phyloP scores from a whole-genome alignment of 345 rosid genomes.

The Sonneratia alba region DNA sequence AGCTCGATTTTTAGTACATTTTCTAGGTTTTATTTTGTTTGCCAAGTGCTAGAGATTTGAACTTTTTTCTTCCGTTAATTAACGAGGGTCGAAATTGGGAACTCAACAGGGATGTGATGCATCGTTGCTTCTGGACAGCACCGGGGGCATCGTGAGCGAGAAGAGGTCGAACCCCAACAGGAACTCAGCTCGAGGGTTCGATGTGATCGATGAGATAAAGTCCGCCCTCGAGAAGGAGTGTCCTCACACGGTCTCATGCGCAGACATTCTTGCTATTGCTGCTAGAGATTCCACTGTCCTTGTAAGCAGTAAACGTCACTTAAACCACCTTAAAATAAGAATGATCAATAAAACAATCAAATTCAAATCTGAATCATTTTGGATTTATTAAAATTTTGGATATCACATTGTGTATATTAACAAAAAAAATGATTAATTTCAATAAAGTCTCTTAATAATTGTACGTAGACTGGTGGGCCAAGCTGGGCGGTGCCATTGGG shows the following conservation, averaged over 20 bases:
- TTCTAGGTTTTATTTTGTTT: too few species aligned
- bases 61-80: too few species aligned
- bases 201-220: slow-evolving; percentile 73
- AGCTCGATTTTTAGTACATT: too few species aligned
- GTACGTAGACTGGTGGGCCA: slow-evolving; percentile 68
- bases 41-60: too few species aligned
- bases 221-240: slow-evolving; percentile 66
- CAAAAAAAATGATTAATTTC: not conserved
- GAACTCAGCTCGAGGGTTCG: slow-evolving; percentile 73
- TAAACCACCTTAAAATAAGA: not conserved
- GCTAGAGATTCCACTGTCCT: slow-evolving; percentile 93
- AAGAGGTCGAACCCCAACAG: slow-evolving; percentile 69
- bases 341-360: too few species aligned
- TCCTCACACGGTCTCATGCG: slow-evolving; percentile 75
- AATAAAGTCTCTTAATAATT: not conserved
- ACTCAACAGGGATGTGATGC: slow-evolving; percentile 78
- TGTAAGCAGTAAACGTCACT: slow-evolving; percentile 24
- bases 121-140: slow-evolving; percentile 62
- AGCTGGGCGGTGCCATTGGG: slow-evolving; percentile 81
- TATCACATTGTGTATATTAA: too few species aligned
- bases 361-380: too few species aligned
- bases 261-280: slow-evolving; percentile 65
- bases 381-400: too few species aligned
- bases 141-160: slow-evolving; percentile 50
- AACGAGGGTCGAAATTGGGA: not conserved